Percentiles rank a stretch among this genome's conserved stretches.
Conservation (phyloP, 1,139 yeast species). For the Suzukiozyma palmioleophila region DNA sequence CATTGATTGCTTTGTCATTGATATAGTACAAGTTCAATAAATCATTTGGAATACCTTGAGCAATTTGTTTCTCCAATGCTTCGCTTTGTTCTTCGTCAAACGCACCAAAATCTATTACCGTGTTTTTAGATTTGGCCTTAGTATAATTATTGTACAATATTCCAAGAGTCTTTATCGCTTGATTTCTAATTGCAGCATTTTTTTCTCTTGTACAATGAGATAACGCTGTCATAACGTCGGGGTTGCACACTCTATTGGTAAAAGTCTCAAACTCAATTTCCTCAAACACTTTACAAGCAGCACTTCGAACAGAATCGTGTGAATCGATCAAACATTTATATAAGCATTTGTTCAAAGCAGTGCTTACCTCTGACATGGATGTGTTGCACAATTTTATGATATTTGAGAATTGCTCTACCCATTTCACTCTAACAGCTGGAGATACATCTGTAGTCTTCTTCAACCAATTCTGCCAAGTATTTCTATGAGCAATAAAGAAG, state of each 20-base stretch:
- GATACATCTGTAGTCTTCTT: slow-evolving; percentile 71
- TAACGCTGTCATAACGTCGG: slow-evolving; percentile 49
- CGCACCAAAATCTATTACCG: slow-evolving; percentile 27
- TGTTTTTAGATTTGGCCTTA: slow-evolving; percentile 12
- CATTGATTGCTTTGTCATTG: slow-evolving; percentile 64
- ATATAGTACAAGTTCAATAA: slow-evolving; percentile 68
- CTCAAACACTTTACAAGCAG: slow-evolving; percentile 50
- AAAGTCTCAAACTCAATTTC: slow-evolving; percentile 36
- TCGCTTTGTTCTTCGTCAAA: slow-evolving; percentile 25
- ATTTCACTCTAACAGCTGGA: slow-evolving; percentile 57
- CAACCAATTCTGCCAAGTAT: slow-evolving; percentile 66
- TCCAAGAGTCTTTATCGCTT: slow-evolving; percentile 55
- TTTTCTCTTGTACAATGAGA: slow-evolving; percentile 68
- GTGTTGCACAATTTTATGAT: slow-evolving; percentile 32
- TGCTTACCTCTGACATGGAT: slow-evolving; percentile 44
- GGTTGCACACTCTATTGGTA: slow-evolving; percentile 41
- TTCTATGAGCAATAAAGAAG: slow-evolving; percentile 56
- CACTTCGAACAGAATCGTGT: slow-evolving; percentile 67
- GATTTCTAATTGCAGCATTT: slow-evolving; percentile 58
- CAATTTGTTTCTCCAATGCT: slow-evolving; percentile 32
- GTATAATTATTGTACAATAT: slow-evolving; percentile 44
- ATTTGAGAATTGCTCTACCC: slow-evolving; percentile 56
- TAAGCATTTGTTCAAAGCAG: slow-evolving; percentile 55
- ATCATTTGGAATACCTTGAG: slow-evolving; percentile 56
- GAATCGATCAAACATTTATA: slow-evolving; percentile 69